Evolutionary conservation across 140 eudicot species (phyloP).

Genomic region (Oenanthe javanica): DNA sequence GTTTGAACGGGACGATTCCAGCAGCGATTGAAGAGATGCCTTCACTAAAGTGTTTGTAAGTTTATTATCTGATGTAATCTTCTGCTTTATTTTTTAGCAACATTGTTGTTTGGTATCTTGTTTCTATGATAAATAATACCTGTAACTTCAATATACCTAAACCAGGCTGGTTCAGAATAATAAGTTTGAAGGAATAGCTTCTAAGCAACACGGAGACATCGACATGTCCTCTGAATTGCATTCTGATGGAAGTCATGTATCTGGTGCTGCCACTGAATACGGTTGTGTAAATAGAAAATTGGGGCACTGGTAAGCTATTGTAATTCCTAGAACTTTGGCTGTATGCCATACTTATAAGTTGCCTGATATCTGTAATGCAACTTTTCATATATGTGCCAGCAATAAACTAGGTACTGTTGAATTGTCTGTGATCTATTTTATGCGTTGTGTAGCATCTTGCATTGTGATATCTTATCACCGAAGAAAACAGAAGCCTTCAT

Average conservation of each 20-base stretch:
- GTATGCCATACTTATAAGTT: background rate
- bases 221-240: slow-evolving; percentile 47
- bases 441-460: slow-evolving; percentile 19
- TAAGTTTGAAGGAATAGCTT: slow-evolving; percentile 63
- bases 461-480: slow-evolving; percentile 8
- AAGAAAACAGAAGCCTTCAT: slow-evolving; percentile 18
- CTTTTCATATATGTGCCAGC: background rate
- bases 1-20: slow-evolving; percentile 69
- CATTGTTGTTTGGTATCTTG: background rate
- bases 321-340: background rate
- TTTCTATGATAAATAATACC: background rate
- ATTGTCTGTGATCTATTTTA: background rate
- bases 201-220: slow-evolving; percentile 50
- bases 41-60: slow-evolving; percentile 73
- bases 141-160: background rate
- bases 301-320: slow-evolving; percentile 57
- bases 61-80: slow-evolving; percentile 8
- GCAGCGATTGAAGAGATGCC: slow-evolving; percentile 50
- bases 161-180: slow-evolving; percentile 73
- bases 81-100: background rate
- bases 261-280: slow-evolving; percentile 34
- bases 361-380: background rate
- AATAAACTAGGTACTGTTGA: background rate
- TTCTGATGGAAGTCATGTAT: slow-evolving; percentile 49
- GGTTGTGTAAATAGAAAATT: slow-evolving; percentile 58